Base-by-base conservation (phyloP, 805 yeast genomes). In the Yarrowia sp. region DNA sequence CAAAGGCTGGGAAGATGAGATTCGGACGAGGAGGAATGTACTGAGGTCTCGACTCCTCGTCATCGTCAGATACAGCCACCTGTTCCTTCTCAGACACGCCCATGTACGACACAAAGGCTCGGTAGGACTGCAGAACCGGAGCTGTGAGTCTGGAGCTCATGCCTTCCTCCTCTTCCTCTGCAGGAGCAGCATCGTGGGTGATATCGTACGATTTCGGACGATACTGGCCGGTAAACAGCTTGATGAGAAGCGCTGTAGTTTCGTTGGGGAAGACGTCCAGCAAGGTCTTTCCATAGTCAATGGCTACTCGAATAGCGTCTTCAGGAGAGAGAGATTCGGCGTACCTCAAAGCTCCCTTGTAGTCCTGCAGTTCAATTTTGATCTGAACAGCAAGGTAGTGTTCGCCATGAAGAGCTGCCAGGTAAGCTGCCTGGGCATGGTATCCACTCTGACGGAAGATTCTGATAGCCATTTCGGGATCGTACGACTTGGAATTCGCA, bases 21-120 rank as follows among this genome's bases (percentile, higher is more conserved):
- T 92, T 83, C 8, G 98, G 98, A 65, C 88, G 84, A 3, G 99
- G 99, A 1, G 98, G 97, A 65, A 89, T 88, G 77, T 95, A 95
- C 0, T 95, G 90, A 15, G 93, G 89, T 26, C 69, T 70, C 2
- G 53, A 63, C 32, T 67, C 61, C 4, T 67, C 69, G 10, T 70
- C 71, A 32, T 56, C 49, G 15, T 70, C 72, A 8, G 69, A 26
- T 22, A 15, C 26, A 22, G 67, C 45, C 4, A 82, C 74, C 45
- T 40, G 48, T 16, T 59, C 42, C 10, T 32, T 35, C 16, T 59
- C 65, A n/a, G 52, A 41, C 1, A 59, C 52, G n/a, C 65, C 65
- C 80, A 86, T 82, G 71, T 86, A 88, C 5, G 82, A 83, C 1
- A 88, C 82, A 72, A 88, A 84, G 0, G 90, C 84, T 41, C 85